Conservation (phyloP, 2,329 filamentous ascomycete genomes). For the Hirsutella minnesotensis region DNA sequence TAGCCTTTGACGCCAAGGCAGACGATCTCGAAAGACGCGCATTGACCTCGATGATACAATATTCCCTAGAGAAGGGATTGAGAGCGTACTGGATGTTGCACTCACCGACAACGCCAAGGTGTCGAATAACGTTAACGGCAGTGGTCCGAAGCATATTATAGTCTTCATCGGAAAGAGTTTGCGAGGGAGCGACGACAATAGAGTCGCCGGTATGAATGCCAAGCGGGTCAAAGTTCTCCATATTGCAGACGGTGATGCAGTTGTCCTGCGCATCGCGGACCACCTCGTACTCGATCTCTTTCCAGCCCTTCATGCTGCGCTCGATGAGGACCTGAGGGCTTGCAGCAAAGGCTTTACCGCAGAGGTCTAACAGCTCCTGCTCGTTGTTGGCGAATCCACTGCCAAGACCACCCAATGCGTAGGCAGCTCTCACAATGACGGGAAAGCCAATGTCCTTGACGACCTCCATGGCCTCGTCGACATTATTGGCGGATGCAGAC, state of each 20-base stretch:
- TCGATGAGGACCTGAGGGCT: conserved; percentile 95
- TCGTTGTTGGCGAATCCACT: conserved; percentile 92
- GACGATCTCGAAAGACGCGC: conserved; percentile 91
- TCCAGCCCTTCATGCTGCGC: conserved; percentile 99
- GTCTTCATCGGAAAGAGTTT: conserved; percentile 92
- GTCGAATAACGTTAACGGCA: conserved; percentile 91
- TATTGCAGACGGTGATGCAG: conserved; percentile 99
- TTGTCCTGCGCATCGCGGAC: conserved; percentile 93
- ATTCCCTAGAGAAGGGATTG: conserved; percentile 89
- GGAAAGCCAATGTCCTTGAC: conserved; percentile 91
- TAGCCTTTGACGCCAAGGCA: conserved; percentile 91
- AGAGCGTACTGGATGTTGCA: conserved; percentile 98
- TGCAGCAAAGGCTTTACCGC: conserved; percentile 87
- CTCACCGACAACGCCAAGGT: conserved; percentile 93
- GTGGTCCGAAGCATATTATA: conserved; percentile 99
- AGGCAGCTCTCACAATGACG: conserved; percentile 93
- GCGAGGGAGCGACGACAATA: conserved; percentile 93
- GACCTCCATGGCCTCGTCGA: conserved; percentile 78
- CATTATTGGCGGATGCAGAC: conserved; percentile 80
- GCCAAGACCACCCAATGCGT: conserved; percentile 86
- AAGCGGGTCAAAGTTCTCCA: conserved; percentile 99
- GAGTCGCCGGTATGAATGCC: conserved; percentile 98
- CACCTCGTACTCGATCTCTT: conserved; percentile 98
- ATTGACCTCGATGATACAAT: conserved; percentile 99
- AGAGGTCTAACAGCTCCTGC: conserved; percentile 70